Conservation (phyloP, 257 asterid species). For the Gynochthodes officinalis region DNA sequence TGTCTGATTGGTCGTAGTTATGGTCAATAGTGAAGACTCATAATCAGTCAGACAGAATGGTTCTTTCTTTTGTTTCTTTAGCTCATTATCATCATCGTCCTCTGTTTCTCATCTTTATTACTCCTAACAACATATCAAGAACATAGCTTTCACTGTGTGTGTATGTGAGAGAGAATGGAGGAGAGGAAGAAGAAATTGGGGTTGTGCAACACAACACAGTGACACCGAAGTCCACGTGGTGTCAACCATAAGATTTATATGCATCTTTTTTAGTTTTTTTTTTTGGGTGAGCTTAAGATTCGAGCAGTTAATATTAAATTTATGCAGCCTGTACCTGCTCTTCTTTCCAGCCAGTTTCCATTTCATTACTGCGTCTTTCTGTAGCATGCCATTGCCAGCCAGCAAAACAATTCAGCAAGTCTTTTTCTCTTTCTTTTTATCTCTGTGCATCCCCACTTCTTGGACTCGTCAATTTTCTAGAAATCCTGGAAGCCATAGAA, state of each 20-base stretch:
- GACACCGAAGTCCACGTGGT: slow-evolving; percentile 37
- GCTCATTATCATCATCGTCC: slow-evolving; percentile 6
- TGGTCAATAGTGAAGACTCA: slow-evolving; percentile 22
- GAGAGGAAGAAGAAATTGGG: slow-evolving; percentile 4
- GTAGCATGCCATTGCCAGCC: slow-evolving; percentile 29
- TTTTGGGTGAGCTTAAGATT: slow-evolving; percentile 9
- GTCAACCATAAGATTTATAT: slow-evolving; percentile 23
- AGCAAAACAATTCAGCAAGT: slow-evolving; percentile 21
- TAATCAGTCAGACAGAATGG: slow-evolving; percentile 36
- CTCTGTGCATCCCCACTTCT: slow-evolving; percentile 18
- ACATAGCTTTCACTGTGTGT: slow-evolving; percentile 8
- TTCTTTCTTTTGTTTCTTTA: slow-evolving; percentile 28
- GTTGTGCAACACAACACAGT: not conserved
- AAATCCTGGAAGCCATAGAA: slow-evolving; percentile 23
- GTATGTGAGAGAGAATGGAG: slow-evolving; percentile 15
- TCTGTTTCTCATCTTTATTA: not conserved
- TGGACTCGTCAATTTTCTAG: slow-evolving; percentile 32
- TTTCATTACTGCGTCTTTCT: slow-evolving; percentile 21
- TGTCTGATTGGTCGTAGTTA: slow-evolving; percentile 10
- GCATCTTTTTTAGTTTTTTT: slow-evolving; percentile 9
- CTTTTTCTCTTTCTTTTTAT: not conserved
- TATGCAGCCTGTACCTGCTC: slow-evolving; percentile 8
- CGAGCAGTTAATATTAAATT: slow-evolving; percentile 12
- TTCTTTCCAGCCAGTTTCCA: slow-evolving; percentile 60
- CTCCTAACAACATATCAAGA: too few relatives aligned